Evolutionary conservation across 2,329 filamentous ascomycete species (phyloP).

Genomic region (Passalora sequoiae): DNA sequence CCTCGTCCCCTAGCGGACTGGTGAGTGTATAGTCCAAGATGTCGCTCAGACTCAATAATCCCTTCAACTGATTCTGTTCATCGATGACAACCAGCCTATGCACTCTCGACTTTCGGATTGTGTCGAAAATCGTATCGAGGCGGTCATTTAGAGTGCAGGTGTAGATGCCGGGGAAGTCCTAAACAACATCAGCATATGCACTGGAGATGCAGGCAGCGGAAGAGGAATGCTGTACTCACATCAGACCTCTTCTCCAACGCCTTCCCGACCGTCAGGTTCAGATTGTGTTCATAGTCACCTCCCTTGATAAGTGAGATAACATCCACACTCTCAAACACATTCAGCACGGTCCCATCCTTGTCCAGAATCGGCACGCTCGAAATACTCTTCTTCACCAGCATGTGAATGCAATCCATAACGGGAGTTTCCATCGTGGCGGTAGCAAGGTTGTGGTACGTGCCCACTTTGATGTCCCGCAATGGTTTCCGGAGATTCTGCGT

Average conservation of each 20-base stretch:
- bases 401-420: slow-evolving; percentile 89
- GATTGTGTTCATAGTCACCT: slow-evolving; percentile 75
- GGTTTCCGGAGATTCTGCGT: slow-evolving; percentile 86
- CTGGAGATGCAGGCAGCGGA: background rate
- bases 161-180: slow-evolving; percentile 94
- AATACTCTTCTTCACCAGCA: slow-evolving; percentile 88
- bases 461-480: slow-evolving; percentile 75
- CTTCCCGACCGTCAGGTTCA: slow-evolving; percentile 80
- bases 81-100: slow-evolving; percentile 92
- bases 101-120: slow-evolving; percentile 88
- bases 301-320: slow-evolving; percentile 95
- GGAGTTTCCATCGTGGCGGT: slow-evolving; percentile 84
- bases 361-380: slow-evolving; percentile 93
- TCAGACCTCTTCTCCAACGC: slow-evolving; percentile 80
- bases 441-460: slow-evolving; percentile 74
- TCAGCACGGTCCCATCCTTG: slow-evolving; percentile 70
- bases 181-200: slow-evolving; percentile 2
- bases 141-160: slow-evolving; percentile 89
- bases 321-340: slow-evolving; percentile 96
- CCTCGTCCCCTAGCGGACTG: slow-evolving; percentile 30
- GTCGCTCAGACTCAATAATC: slow-evolving; percentile 89
- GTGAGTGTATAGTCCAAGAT: slow-evolving; percentile 87
- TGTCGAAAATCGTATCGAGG: slow-evolving; percentile 93
- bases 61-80: slow-evolving; percentile 77
- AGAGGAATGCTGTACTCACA: slow-evolving; percentile 39